Evolutionary conservation across 768 basidiomycete species (phyloP).

Genomic region (Termitomyces sp.): DNA sequence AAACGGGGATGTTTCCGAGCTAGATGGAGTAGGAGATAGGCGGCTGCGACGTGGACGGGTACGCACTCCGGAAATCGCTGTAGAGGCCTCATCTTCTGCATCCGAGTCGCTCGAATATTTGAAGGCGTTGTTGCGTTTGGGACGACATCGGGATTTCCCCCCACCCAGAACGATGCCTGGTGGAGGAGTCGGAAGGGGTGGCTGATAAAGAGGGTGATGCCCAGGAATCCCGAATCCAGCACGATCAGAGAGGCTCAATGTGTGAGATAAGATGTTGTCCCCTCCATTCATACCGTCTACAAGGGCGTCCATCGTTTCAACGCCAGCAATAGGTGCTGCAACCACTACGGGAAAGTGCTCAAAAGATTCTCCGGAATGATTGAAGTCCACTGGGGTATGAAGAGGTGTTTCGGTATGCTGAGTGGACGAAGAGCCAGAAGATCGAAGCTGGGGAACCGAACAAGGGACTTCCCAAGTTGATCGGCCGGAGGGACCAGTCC

Average conservation of each 20-base stretch:
- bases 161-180: conserved; percentile 73
- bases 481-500: conserved; percentile 55
- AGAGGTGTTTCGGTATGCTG: conserved; percentile 71
- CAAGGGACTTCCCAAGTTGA: conserved; percentile 42
- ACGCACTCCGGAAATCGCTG: conserved; percentile 25
- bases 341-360: conserved; percentile 66
- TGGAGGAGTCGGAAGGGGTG: conserved; percentile 81
- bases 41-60: conserved; percentile 35
- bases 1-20: conserved; percentile 18
- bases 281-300: conserved; percentile 88
- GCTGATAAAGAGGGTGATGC: conserved; percentile 78
- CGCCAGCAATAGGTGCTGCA: conserved; percentile 73
- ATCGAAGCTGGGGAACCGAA: conserved; percentile 51
- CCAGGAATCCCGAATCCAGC: conserved; percentile 55
- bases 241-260: conserved; percentile 43
- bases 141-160: conserved; percentile 33
- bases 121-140: conserved; percentile 28
- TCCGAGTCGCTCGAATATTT: conserved; percentile 50
- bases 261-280: conserved; percentile 47
- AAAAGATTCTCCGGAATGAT: conserved; percentile 38
- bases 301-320: conserved; percentile 85
- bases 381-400: conserved; percentile 60
- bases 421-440: conserved; percentile 68
- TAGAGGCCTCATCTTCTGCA: conserved; percentile 36
- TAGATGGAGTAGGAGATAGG: conserved; percentile 29